Evolutionary conservation across 192 early-diverging fungal genomes (phyloP).

Genomic region (Obelidium mucronatum): DNA sequence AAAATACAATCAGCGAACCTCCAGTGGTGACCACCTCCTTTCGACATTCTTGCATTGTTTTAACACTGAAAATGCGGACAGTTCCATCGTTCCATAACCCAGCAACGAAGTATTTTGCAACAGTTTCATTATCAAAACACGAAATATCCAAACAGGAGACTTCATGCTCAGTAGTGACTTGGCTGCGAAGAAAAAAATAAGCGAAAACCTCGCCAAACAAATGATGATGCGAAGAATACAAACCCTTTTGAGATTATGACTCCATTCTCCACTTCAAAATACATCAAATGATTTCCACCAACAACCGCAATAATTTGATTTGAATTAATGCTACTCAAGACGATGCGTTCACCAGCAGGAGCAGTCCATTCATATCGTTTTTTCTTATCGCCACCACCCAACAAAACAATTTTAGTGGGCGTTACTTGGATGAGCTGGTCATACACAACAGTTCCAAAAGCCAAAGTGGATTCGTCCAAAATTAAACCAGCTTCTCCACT

Average conservation of each 20-base stretch:
- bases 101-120: constrained; percentile 54
- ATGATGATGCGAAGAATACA: constrained; percentile 12
- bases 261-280: constrained; percentile 59
- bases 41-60: constrained; percentile 56
- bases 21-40: constrained; percentile 56
- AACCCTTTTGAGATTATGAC: constrained; percentile 55
- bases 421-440: constrained; percentile 74
- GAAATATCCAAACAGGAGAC: constrained; percentile 80
- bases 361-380: constrained; percentile 61
- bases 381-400: constrained; percentile 39
- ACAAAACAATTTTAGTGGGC: constrained; percentile 23
- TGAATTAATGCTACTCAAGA: constrained; percentile 62
- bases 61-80: constrained; percentile 67
- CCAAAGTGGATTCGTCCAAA: constrained; percentile 49
- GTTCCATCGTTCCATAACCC: constrained; percentile 78
- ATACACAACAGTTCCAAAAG: constrained; percentile 49
- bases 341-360: constrained; percentile 51
- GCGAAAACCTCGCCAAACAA: too few relatives aligned
- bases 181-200: constrained; percentile 29
- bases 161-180: constrained; percentile 62
- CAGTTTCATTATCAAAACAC: constrained; percentile 36
- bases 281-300: constrained; percentile 60
- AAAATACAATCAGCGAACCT: constrained; percentile 30
- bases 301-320: constrained; percentile 66
- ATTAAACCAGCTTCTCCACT: constrained; percentile 31